phyloP scores from a whole-genome alignment of 139 green algal species.

The Coelastrella sp. region DNA sequence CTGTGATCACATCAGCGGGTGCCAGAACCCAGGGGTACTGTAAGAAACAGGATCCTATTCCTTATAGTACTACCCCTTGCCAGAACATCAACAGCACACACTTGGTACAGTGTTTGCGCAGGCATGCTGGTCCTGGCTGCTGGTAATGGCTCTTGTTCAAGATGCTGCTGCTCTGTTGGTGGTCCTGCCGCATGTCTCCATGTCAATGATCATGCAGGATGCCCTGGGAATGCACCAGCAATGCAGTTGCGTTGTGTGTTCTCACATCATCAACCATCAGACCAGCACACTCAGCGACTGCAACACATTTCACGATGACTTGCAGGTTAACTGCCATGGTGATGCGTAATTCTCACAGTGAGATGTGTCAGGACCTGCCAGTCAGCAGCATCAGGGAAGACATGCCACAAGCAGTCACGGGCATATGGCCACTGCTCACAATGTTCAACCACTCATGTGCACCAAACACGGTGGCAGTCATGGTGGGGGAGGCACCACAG shows the following conservation, averaged over 20 bases:
- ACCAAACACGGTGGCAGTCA: slow-evolving; percentile 13
- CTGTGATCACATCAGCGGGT: no score
- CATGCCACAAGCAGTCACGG: neutral
- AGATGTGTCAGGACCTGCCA: slow-evolving; percentile 17
- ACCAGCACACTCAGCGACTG: no score
- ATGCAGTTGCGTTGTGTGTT: no score
- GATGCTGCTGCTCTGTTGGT: neutral
- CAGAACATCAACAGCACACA: no score
- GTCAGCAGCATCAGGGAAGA: slow-evolving; percentile 9
- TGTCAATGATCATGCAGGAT: neutral
- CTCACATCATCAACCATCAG: no score
- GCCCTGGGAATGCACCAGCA: no score
- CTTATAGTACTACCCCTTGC: no score
- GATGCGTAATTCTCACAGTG: neutral
- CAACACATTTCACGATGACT: neutral
- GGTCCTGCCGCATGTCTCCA: neutral
- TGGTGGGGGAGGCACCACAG: neutral
- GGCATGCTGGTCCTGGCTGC: no score
- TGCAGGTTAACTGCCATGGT: slow-evolving; percentile 23
- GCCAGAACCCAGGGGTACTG: no score
- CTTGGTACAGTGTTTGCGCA: no score
- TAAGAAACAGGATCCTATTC: no score
- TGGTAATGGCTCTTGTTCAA: no score
- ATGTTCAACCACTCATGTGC: slow-evolving; percentile 27
- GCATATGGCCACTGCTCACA: slow-evolving; percentile 14